phyloP scores from a whole-genome alignment of 2,329 filamentous ascomycete genomes.

The Xylogone sp. region DNA sequence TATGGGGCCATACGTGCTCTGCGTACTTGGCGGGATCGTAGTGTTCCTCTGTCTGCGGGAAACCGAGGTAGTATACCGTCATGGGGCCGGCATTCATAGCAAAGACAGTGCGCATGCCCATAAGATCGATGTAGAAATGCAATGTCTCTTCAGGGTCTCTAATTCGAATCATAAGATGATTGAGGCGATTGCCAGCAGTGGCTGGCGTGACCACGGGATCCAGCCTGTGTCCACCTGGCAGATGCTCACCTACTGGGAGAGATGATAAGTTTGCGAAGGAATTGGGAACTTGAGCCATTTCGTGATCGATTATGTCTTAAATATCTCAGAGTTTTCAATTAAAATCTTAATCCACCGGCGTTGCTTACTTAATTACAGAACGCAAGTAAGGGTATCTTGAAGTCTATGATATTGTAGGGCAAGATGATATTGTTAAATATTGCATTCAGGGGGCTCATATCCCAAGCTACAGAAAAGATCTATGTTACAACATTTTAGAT shows the following conservation, averaged over 20 bases:
- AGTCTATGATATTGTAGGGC: too few species aligned
- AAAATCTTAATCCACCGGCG: too few species aligned
- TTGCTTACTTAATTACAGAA: too few species aligned
- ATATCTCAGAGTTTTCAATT: too few species aligned
- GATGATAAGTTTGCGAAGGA: not conserved
- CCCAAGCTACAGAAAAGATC: too few species aligned
- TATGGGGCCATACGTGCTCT: not conserved
- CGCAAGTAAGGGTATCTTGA: too few species aligned
- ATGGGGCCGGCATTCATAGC: not conserved
- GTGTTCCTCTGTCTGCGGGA: not conserved
- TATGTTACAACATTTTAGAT: too few species aligned
- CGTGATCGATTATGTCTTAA: too few species aligned
- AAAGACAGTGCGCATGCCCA: not conserved
- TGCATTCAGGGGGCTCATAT: too few species aligned
- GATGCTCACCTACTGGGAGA: not conserved
- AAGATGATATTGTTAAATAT: too few species aligned
- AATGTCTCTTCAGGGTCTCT: not conserved
- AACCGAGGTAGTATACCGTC: not conserved
- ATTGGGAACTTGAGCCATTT: too few species aligned
- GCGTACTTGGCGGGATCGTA: not conserved
- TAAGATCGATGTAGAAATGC: not conserved
- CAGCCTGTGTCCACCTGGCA: not conserved
- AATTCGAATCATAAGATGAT: not conserved
- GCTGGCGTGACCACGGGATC: not conserved
- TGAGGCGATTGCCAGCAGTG: not conserved